These are phyloP conservation scores for Tetrapisispora iriomotensis DNA, from an alignment of 805 yeast genomes.

Conservation along the genomic window DNA sequence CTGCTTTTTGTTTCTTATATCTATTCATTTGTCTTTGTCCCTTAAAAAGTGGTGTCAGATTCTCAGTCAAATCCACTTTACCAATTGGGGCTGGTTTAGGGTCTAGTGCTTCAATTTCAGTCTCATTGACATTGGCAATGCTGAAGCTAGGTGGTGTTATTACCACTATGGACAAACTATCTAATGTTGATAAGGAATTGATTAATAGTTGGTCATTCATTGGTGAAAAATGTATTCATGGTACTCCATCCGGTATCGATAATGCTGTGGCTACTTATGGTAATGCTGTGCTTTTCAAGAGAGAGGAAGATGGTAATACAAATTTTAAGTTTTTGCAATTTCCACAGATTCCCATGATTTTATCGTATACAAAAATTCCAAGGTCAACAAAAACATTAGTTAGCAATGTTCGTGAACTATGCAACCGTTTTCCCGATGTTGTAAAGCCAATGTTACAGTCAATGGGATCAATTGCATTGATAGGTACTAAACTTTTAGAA, in stretches of 20 bases:
- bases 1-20: conserved; percentile 79
- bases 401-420: conserved; percentile 53
- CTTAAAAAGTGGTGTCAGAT: conserved; percentile 41
- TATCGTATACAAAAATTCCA: conserved; percentile 82
- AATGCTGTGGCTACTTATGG: conserved; percentile 94
- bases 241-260: conserved; percentile 94
- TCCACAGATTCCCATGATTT: conserved; percentile 62
- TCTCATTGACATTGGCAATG: conserved; percentile 70
- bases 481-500: conserved; percentile 23
- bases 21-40: conserved; percentile 54
- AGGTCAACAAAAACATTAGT: conserved; percentile 81
- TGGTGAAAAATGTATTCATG: conserved; percentile 94
- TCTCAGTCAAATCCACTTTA: conserved; percentile 66
- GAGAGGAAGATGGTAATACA: conserved; percentile 28
- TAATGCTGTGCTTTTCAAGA: conserved; percentile 86
- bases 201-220: conserved; percentile 82
- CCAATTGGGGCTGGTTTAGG: conserved; percentile 98
- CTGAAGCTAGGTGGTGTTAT: conserved; percentile 51
- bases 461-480: conserved; percentile 55
- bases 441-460: conserved; percentile 56
- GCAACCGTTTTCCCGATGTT: conserved; percentile 44
- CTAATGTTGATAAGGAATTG: conserved; percentile 40
- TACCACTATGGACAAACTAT: conserved; percentile 22
- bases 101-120: conserved; percentile 84
- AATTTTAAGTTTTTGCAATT: conserved; percentile 30